phyloP scores from a whole-genome alignment of 2,329 filamentous ascomycete species.

The Chaetoscypha palmicola region DNA sequence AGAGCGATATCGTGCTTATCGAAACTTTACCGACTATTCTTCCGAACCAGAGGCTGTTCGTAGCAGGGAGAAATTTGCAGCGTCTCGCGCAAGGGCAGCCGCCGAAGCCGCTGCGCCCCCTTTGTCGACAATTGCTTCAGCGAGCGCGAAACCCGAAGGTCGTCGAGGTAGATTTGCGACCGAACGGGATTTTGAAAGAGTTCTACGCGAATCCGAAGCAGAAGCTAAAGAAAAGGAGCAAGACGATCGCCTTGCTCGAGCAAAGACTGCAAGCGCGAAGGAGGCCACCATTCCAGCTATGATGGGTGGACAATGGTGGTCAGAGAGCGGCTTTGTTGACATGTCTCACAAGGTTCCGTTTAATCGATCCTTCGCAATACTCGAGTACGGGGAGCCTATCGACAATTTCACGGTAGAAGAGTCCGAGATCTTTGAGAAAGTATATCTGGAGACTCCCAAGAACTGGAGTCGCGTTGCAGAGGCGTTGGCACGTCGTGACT shows the following conservation, averaged over 20 bases:
- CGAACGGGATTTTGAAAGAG: conserved; percentile 66
- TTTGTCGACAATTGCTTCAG: conserved; percentile 31
- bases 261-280: conserved; percentile 67
- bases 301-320: conserved; percentile 53
- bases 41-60: conserved; percentile 24
- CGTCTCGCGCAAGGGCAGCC: conserved; percentile 21
- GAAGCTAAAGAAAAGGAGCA: conserved; percentile 67
- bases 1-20: conserved; percentile 24
- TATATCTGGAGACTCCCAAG: conserved; percentile 70
- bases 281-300: conserved; percentile 69
- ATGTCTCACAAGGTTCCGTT: conserved; percentile 57
- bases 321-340: conserved; percentile 55
- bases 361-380: conserved; percentile 60
- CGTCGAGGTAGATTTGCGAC: conserved; percentile 53
- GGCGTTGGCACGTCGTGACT: conserved; percentile 58
- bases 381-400: conserved; percentile 64
- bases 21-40: conserved; percentile 27
- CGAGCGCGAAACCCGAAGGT: conserved; percentile 52
- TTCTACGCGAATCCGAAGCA: conserved; percentile 63
- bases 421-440: conserved; percentile 61
- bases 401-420: conserved; percentile 72
- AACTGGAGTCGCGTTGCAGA: conserved; percentile 76
- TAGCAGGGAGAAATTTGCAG: conserved; percentile 26
- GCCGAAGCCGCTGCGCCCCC: conserved; percentile 23
- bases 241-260: conserved; percentile 55